These are phyloP conservation scores for Arthroderma sp. DNA, from an alignment of 2,329 filamentous ascomycete species.

Conservation along the genomic window DNA sequence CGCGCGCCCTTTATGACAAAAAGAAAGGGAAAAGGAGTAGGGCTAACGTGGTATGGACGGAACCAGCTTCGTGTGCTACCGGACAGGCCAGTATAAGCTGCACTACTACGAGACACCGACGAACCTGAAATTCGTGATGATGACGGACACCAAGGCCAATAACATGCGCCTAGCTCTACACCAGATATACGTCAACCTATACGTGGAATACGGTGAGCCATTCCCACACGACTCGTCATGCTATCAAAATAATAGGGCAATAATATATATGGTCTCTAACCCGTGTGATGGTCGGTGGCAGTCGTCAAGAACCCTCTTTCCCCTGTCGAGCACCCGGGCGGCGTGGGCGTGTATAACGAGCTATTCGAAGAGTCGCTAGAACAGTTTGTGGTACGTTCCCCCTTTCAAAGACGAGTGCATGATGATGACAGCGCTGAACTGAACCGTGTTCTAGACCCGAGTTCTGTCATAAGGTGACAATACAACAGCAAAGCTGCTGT, in stretches of 20 bases:
- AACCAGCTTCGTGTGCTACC: slow-evolving; percentile 77
- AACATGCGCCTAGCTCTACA: slow-evolving; percentile 92
- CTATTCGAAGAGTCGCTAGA: slow-evolving; percentile 49
- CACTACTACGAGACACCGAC: slow-evolving; percentile 98
- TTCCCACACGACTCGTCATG: no score
- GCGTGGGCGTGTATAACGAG: slow-evolving; percentile 52
- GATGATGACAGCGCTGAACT: no score
- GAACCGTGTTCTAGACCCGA: slow-evolving; percentile 7
- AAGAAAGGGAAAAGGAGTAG: not conserved
- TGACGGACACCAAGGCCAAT: slow-evolving; percentile 77
- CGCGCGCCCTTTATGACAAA: not conserved
- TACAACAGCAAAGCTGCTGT: no score
- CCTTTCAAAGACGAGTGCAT: no score
- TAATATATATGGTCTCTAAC: no score
- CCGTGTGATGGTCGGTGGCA: slow-evolving; percentile 14
- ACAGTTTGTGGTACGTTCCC: slow-evolving; percentile 37
- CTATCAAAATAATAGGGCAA: no score
- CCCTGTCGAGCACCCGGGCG: slow-evolving; percentile 49
- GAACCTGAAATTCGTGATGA: slow-evolving; percentile 89
- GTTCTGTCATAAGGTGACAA: slow-evolving; percentile 12
- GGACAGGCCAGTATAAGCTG: slow-evolving; percentile 90
- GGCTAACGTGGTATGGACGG: not conserved
- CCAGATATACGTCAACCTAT: slow-evolving; percentile 97
- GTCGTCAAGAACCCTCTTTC: slow-evolving; percentile 55
- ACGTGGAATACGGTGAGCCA: slow-evolving; percentile 73